Evolutionary conservation across 2,329 filamentous ascomycete genomes (phyloP).

Genomic region (Claviceps sp.): DNA sequence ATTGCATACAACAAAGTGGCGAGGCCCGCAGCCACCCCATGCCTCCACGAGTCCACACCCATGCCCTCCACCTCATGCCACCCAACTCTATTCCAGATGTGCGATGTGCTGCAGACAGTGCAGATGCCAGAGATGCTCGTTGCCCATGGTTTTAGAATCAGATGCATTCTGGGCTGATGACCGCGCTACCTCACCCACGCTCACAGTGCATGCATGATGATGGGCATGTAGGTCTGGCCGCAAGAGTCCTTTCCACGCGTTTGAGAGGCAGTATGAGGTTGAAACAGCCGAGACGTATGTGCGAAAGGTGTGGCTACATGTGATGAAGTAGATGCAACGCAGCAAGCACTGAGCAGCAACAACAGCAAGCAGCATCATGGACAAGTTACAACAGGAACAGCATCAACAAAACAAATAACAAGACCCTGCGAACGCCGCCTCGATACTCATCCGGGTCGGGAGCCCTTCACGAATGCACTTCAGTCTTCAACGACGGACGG

Average conservation of each 20-base stretch:
- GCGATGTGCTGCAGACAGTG: background rate
- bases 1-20: conserved; percentile 2
- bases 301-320: background rate
- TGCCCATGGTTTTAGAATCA: too few species aligned
- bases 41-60: background rate
- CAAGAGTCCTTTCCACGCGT: background rate
- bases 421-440: too few species aligned
- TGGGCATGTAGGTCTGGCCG: background rate
- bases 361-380: too few species aligned
- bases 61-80: background rate
- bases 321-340: too few species aligned
- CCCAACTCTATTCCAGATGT: conserved; percentile 1
- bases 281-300: background rate
- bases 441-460: too few species aligned
- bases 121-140: too few species aligned
- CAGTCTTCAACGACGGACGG: too few species aligned
- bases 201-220: background rate
- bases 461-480: too few species aligned
- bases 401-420: too few species aligned
- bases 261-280: background rate
- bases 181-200: background rate
- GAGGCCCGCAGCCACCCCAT: conserved; percentile 3
- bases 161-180: background rate
- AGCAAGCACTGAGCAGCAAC: too few species aligned
- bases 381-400: too few species aligned